Base-by-base conservation (phyloP, 2,329 filamentous ascomycete species). In the Botryotinia calthae region DNA sequence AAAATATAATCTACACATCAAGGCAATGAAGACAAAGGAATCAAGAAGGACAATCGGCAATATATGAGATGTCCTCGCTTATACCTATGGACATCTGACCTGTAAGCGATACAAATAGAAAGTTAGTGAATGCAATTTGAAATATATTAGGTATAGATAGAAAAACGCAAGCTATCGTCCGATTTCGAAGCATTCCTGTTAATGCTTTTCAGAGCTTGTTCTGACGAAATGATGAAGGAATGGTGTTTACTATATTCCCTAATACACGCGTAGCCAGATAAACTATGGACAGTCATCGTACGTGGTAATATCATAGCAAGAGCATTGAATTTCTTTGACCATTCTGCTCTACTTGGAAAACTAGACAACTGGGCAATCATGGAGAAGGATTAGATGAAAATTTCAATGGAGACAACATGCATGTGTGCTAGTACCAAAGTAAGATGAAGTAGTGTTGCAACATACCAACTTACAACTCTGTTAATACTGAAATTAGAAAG, bases 11-110 rank as follows among this genome's bases (percentile, higher is more conserved):
- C 51, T 54, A 18, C 14, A 56, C 8, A 56, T 18, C n/a, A 28
- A 28, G 51, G n/a, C 7, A 18, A 18, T 56, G n/a, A 18, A 8
- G 37, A 9, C 37, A 7, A 31, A 18, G 14, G 18, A 6, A 9
- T 56, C 3, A 56, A 28, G 51, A 54, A 28, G 18, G 16, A 4
- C 2, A 56, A 56, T 28, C 5, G 18, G 7, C 12, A 2, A 6
- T 5, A n/a, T 51, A 51, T 14, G 12, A 51, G 12, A n/a, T n/a
- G n/a, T 12, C 48, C 25, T n/a, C 7, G 1, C 1, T 25, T 12
- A n/a, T 51, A n/a, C 0, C 1, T 1, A 51, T 51, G 10, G 1
- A 6, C 10, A 48, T n/a, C 12, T n/a, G 4, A 12, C 5, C 25
- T 51, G 25, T 12, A 2, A 16, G 12, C 25, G 10, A 9, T 12